phyloP scores from a whole-genome alignment of 306 rosid genomes.

The Medicago lupulina region DNA sequence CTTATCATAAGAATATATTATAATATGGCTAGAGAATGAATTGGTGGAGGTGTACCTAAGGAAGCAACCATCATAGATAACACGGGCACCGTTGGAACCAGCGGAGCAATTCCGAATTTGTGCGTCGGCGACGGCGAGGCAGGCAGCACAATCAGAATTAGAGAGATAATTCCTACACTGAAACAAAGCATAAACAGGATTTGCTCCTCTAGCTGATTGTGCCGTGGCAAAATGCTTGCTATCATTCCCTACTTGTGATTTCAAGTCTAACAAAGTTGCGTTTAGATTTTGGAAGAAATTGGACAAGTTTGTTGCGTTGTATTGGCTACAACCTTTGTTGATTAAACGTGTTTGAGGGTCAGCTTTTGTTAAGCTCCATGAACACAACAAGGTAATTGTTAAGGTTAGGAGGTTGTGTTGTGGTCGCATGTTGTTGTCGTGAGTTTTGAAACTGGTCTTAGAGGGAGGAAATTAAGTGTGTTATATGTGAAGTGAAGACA shows the following conservation, averaged over 20 bases:
- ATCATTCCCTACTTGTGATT: constrained; percentile 37
- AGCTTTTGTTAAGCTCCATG: constrained; percentile 39
- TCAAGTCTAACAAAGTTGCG: constrained; percentile 51
- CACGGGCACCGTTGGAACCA: constrained; percentile 77
- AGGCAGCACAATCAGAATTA: constrained; percentile 53
- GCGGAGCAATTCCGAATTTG: constrained; percentile 69
- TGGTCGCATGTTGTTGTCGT: constrained; percentile 22
- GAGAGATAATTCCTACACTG: constrained; percentile 75
- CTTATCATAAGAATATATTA: background rate
- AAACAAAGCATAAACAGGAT: constrained; percentile 60
- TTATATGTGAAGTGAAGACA: background rate
- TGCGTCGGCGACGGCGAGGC: constrained; percentile 50
- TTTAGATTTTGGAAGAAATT: constrained; percentile 57
- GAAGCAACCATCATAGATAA: constrained; percentile 78
- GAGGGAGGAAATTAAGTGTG: background rate
- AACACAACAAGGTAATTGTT: background rate
- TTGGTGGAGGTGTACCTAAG: constrained; percentile 55
- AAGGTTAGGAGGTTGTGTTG: background rate
- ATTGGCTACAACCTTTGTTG: constrained; percentile 69
- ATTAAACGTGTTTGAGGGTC: constrained; percentile 56
- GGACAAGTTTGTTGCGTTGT: constrained; percentile 58
- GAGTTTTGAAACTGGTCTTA: background rate
- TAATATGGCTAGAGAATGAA: background rate
- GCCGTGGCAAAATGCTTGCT: constrained; percentile 57
- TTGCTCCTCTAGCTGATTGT: constrained; percentile 44